Evolutionary conservation across 768 basidiomycete genomes (phyloP).

Genomic region (Pholiota molesta): DNA sequence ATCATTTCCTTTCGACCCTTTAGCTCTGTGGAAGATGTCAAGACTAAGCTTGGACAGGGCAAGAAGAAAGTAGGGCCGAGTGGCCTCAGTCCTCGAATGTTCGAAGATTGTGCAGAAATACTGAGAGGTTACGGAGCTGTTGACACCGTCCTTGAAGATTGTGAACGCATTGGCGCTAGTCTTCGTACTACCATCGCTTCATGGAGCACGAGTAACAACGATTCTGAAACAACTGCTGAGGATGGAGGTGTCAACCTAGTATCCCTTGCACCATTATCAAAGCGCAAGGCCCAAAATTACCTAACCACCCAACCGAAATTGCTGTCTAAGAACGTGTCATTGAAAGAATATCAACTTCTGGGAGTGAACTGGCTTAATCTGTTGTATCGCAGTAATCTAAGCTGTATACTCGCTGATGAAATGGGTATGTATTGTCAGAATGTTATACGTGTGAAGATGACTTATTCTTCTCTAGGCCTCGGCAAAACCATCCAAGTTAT

Average conservation of each 20-base stretch:
- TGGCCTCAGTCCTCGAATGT: constrained; percentile 87
- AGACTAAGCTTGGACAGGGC: constrained; percentile 76
- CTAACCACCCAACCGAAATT: constrained; percentile 74
- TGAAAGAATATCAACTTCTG: constrained; percentile 97
- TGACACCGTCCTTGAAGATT: constrained; percentile 85
- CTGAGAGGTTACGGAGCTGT: constrained; percentile 87
- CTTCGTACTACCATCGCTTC: constrained; percentile 75
- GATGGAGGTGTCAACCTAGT: constrained; percentile 68
- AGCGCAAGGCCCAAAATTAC: constrained; percentile 59
- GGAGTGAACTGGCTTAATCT: constrained; percentile 98
- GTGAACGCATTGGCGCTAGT: constrained; percentile 81
- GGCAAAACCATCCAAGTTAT: constrained; percentile 99
- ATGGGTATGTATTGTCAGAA: constrained; percentile 72
- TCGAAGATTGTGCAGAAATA: constrained; percentile 87
- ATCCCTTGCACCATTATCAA: constrained; percentile 44
- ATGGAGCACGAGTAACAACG: constrained; percentile 61
- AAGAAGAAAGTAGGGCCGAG: constrained; percentile 82
- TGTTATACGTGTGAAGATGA: neutral
- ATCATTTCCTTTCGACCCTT: constrained; percentile 86
- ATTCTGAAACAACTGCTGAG: constrained; percentile 39
- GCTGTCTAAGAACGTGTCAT: constrained; percentile 64
- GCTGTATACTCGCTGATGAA: constrained; percentile 97
- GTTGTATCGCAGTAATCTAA: constrained; percentile 76
- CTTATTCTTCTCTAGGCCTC: constrained; percentile 59
- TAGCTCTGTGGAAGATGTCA: constrained; percentile 72